Base-by-base conservation (phyloP, 75 land plant species). In the Cunninghamia lanceolata region DNA sequence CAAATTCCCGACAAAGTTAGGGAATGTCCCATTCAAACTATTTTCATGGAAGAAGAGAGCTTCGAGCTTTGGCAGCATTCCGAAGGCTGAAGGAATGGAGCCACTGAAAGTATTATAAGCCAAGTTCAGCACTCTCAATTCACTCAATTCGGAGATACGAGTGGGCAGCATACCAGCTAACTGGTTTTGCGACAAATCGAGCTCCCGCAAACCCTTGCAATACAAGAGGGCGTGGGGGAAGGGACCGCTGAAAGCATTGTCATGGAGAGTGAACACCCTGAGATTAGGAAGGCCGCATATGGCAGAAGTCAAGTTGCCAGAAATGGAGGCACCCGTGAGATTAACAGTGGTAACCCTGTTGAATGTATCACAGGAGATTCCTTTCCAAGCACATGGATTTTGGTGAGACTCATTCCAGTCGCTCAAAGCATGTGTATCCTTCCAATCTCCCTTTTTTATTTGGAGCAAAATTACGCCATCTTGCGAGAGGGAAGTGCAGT, bases 1-100 rank as follows among this genome's bases (percentile, higher is more conserved):
- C 89, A 86, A 63, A 82, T 88, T 88, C 28, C 80, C 80, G 9
- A 77, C 78, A 43, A 88, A 85, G 3, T 32, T 36, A n/a, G 91
- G 91, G n/a, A 92, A 82, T 4, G 63, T 7, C 9, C 90, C 92
- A 9, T 83, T 66, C 11, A 92, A 68, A 9, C 81, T 85, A 79
- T 92, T 92, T 2, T 34, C 75, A 63, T 86, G 73, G 73, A 92
- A 45, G 19, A 78, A 63, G 21, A 92, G 87, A 32, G 56, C 79
- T 38, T 86, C 80, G 16, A 91, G 87, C 28, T 53, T 89, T 16
- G 28, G 80, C 84, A 90, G 88, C 36, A 77, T 59, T n/a, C 87
- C 79, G 32, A 88, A 78, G 28, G 74, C 79, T 6, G 87, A 52
- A 30, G 91, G 91, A 46, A 90, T 90, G 11, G 28, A 30, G 30